Evolutionary conservation across 2,329 filamentous ascomycete species (phyloP), one percentile per base, ranked within the genome.

Genomic region (Aspergillus sojae): DNA sequence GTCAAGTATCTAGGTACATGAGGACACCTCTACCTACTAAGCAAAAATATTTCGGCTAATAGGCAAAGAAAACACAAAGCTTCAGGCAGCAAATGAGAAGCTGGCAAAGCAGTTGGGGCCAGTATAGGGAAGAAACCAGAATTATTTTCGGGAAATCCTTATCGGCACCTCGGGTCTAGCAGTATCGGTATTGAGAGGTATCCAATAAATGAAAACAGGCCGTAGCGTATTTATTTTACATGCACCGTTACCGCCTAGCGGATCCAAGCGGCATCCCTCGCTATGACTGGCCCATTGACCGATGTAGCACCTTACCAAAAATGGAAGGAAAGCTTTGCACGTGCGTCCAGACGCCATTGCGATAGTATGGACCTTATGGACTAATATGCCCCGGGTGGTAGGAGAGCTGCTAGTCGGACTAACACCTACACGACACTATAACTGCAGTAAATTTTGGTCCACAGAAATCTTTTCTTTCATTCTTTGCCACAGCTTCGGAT

Each of bases 311-410:
- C 14, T 43, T 53, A 53, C 61, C 32, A 7, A 11, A 59, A 28
- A 5, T 6, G 48, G 58, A 45, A 60, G 46, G 46, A 39, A 62
- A 55, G 56, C 39, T 43, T 26, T 9, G 61, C 61, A 62, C 61
- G 61, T 62, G 61, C 61, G 48, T 50, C 46, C 46, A 50, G 46
- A 50, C 26, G 36, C 28, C 55, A 23, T 34, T 54, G 12, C 28
- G 36, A 34, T 57, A 48, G 36, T 52, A 60, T 60, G 48, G 46
- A 45, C 46, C 11, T 14, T 32, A 32, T 32, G 28, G 28, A 32
- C 28, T 52, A 32, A 19, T 32, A 32, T 52, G 48, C n/a, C 11
- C n/a, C 4, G 19, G 28, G 48, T 21, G 48, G 46, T 26, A 52
- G n/a, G 6, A 50, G 16, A 30, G 26, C 5, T 21, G 34, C 19